Conservation (phyloP, 1,284 basidiomycete species). For the Hypsizygus ulmarius region DNA sequence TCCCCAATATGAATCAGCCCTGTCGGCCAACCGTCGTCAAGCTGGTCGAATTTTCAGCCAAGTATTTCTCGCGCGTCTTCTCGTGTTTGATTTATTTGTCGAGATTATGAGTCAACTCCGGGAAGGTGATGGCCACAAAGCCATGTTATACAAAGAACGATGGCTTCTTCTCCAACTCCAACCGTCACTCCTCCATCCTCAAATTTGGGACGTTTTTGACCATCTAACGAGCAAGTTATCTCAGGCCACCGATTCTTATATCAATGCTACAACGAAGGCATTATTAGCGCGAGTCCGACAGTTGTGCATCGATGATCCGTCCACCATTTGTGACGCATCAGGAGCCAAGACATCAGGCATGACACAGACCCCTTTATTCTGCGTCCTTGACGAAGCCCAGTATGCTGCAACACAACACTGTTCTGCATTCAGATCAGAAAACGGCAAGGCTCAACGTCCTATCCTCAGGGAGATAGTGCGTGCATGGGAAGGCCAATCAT, state of each 20-base stretch:
- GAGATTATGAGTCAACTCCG: conserved; percentile 27
- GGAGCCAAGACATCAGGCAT: not conserved
- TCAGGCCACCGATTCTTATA: conserved; percentile 26
- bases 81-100: conserved; percentile 35
- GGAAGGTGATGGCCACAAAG: conserved; percentile 12
- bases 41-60: conserved; percentile 34
- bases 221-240: conserved; percentile 31
- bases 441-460: conserved; percentile 32
- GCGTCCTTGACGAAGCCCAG: conserved; percentile 42
- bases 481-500: conserved; percentile 34
- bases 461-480: conserved; percentile 40
- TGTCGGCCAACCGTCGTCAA: conserved; percentile 33
- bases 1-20: conserved; percentile 26
- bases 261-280: conserved; percentile 28
- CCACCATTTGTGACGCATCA: conserved; percentile 3
- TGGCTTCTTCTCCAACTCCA: conserved; percentile 42
- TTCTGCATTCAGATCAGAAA: conserved; percentile 35
- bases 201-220: conserved; percentile 38
- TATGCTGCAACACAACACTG: conserved; percentile 35
- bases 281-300: conserved; percentile 26
- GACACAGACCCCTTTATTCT: conserved; percentile 34
- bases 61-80: conserved; percentile 36
- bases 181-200: conserved; percentile 31
- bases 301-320: conserved; percentile 17
- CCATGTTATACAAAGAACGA: conserved; percentile 24